Evolutionary conservation across 768 basidiomycete species (phyloP).

Genomic region (Xerocomellus intermedius): DNA sequence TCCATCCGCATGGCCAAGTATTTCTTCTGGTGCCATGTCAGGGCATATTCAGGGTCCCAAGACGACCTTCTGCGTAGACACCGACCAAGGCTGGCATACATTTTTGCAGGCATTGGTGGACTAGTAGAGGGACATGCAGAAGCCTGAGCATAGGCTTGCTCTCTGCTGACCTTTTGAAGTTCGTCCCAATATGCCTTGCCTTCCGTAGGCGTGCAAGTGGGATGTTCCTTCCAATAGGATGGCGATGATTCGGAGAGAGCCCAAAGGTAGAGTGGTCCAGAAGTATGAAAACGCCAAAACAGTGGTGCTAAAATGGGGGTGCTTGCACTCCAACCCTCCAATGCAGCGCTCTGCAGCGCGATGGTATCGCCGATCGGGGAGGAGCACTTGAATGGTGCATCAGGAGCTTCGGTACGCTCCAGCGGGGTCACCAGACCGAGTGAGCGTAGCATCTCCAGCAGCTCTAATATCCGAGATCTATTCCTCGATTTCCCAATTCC

Average conservation of each 20-base stretch:
- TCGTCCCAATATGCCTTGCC: conserved; percentile 57
- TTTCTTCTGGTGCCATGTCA: conserved; percentile 67
- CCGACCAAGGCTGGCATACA: conserved; percentile 36
- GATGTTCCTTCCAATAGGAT: conserved; percentile 52
- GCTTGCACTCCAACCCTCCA: conserved; percentile 44
- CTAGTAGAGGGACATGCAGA: conserved; percentile 18
- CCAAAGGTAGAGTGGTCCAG: conserved; percentile 62
- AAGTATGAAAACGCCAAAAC: conserved; percentile 62
- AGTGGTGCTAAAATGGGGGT: conserved; percentile 49
- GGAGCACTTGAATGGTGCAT: conserved; percentile 47
- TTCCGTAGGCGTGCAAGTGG: conserved; percentile 39
- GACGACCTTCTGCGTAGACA: conserved; percentile 57
- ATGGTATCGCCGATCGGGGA: conserved; percentile 43
- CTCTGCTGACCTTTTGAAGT: conserved; percentile 47
- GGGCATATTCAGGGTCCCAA: conserved; percentile 60
- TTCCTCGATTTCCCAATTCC: conserved; percentile 59
- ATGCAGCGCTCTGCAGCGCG: conserved; percentile 43
- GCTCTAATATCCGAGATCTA: conserved; percentile 59
- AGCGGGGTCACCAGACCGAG: conserved; percentile 65
- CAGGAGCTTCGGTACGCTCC: conserved; percentile 39
- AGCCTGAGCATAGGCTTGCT: conserved; percentile 30
- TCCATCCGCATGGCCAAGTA: conserved; percentile 58
- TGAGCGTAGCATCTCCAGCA: conserved; percentile 55
- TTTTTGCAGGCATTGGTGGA: conserved; percentile 24
- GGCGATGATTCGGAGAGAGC: conserved; percentile 48